Evolutionary conservation across 192 early-diverging fungal genomes (phyloP).

Genomic region (Linnemannia zychae): DNA sequence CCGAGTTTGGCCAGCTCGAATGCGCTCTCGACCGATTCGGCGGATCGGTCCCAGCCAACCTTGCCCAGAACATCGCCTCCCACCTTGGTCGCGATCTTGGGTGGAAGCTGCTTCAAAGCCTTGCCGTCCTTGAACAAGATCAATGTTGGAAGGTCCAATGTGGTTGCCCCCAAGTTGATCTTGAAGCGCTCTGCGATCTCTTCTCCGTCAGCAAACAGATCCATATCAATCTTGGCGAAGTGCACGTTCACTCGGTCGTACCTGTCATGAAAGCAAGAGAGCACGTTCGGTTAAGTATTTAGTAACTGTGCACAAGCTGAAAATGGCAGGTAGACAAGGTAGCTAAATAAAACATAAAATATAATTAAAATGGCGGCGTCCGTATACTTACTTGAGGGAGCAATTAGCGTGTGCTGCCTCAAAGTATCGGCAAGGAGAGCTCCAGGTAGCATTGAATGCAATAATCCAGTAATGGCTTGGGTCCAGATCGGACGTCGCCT

Average conservation of each 20-base stretch:
- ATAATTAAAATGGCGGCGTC: no score
- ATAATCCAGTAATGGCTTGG: conserved; percentile 66
- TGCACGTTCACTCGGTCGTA: conserved; percentile 45
- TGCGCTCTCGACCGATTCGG: conserved; percentile 24
- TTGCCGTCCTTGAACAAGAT: conserved; percentile 66
- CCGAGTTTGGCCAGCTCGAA: conserved; percentile 54
- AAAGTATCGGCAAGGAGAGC: conserved; percentile 63
- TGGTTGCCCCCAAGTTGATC: conserved; percentile 63
- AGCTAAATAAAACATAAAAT: no score
- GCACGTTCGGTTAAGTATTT: not conserved
- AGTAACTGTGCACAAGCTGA: no score
- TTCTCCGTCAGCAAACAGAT: conserved; percentile 55
- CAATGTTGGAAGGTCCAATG: conserved; percentile 67
- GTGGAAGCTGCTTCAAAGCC: conserved; percentile 60
- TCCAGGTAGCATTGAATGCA: conserved; percentile 67
- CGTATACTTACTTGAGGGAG: conserved; percentile 63
- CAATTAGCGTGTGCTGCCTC: conserved; percentile 63
- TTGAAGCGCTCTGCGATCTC: conserved; percentile 59
- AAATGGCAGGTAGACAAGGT: no score
- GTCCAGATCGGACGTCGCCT: conserved; percentile 17
- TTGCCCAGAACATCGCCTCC: conserved; percentile 49
- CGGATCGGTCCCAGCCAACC: conserved; percentile 56
- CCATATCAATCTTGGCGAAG: conserved; percentile 68
- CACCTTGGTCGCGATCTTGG: conserved; percentile 50
- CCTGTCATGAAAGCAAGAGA: conserved; percentile 14